Percentiles rank a stretch among this genome's conserved stretches.
Evolutionary conservation across 106 monocot species (phyloP).

Genomic region (Dendrobium nobile): DNA sequence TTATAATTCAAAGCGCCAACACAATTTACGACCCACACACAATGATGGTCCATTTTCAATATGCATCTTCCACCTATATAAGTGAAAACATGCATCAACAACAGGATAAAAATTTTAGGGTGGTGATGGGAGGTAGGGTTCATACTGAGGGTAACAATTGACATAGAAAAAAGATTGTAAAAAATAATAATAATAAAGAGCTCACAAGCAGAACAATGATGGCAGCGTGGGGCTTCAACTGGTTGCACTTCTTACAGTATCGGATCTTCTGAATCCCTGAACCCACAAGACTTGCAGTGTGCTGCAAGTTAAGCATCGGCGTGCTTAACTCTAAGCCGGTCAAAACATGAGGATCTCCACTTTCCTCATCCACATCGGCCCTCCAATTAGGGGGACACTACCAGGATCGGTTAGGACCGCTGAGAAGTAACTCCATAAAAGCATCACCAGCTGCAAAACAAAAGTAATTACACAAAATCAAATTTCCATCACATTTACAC

Average conservation of each 20-base stretch:
- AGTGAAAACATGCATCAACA: background rate
- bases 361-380: constrained; percentile 42
- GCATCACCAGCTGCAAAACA: constrained; percentile 37
- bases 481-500: background rate
- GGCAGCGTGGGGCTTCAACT: constrained; percentile 57
- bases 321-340: constrained; percentile 21
- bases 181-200: background rate
- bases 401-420: constrained; percentile 56
- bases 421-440: constrained; percentile 60
- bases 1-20: constrained; percentile 66
- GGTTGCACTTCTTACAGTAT: constrained; percentile 54
- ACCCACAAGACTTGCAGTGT: constrained; percentile 21
- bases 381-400: constrained; percentile 45
- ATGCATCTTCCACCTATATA: constrained; percentile 51
- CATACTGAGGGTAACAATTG: background rate
- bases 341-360: constrained; percentile 30
- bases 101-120: too few relatives aligned
- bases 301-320: constrained; percentile 24
- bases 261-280: constrained; percentile 19
- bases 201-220: constrained; percentile 66
- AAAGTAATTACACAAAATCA: background rate
- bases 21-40: constrained; percentile 68
- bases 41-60: constrained; percentile 70
- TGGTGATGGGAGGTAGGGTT: background rate
- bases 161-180: background rate